Percentiles rank a stretch among this genome's conserved stretches.
Conservation (phyloP, 23 red algal species). For the Pyropia haitanensis region DNA sequence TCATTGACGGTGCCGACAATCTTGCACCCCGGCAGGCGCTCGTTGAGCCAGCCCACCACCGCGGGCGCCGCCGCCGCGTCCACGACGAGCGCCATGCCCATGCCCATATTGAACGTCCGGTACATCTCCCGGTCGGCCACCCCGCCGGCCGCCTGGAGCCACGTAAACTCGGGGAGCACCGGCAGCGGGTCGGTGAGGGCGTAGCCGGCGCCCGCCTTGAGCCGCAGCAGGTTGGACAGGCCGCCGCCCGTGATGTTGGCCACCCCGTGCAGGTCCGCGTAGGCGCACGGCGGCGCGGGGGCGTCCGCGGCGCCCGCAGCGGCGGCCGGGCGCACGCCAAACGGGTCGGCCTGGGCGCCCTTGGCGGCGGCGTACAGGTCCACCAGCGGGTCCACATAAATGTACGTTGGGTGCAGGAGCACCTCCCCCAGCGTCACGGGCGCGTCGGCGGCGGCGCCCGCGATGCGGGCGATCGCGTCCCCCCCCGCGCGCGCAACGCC, state of each 20-base stretch:
- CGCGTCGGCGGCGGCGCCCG: not conserved
- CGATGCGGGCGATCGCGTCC: constrained; percentile 11
- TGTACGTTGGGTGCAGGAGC: constrained; percentile 76
- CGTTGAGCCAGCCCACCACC: constrained; percentile 44
- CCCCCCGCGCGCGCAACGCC: constrained; percentile 7
- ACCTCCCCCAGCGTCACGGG: constrained; percentile 68
- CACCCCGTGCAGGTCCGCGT: constrained; percentile 59
- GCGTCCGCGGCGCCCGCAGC: not conserved
- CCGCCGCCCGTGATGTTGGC: constrained; percentile 94
- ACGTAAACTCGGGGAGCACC: constrained; percentile 78
- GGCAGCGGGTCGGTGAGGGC: constrained; percentile 60
- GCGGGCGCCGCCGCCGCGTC: constrained; percentile 9
- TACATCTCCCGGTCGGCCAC: constrained; percentile 77
- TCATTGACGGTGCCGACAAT: constrained; percentile 54
- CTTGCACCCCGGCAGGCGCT: constrained; percentile 27
- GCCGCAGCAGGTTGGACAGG: constrained; percentile 70
- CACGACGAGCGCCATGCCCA: constrained; percentile 85
- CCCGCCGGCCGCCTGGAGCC: constrained; percentile 55
- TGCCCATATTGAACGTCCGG: constrained; percentile 96
- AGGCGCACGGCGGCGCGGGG: constrained; percentile 15
- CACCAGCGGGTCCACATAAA: constrained; percentile 87
- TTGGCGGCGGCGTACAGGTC: constrained; percentile 45
- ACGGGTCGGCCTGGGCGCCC: not conserved
- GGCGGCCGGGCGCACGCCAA: too few relatives aligned
- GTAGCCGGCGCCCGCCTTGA: constrained; percentile 53